Conservation (phyloP, 208 protist species). For the Acanthamoeba divionensis region DNA sequence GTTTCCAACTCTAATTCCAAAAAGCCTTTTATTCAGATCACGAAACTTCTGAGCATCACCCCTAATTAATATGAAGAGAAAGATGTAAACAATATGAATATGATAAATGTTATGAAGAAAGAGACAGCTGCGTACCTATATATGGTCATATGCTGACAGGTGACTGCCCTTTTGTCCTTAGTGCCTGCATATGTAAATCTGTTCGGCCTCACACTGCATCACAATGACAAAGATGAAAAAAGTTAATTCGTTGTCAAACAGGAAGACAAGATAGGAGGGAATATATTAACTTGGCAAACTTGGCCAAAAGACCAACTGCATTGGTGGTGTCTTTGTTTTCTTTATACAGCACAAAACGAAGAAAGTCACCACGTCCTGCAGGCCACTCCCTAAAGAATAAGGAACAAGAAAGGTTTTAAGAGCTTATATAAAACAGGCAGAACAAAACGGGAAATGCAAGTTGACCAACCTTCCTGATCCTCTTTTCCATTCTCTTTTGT, state of each 20-base stretch:
- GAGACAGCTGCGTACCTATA: neutral
- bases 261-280: neutral
- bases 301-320: neutral
- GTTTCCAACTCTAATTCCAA: conserved; percentile 28
- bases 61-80: neutral
- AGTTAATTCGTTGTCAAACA: neutral
- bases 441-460: no score
- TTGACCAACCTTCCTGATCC: no score
- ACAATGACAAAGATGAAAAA: neutral
- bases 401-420: no score
- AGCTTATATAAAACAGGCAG: no score
- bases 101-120: neutral
- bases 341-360: conserved; percentile 49
- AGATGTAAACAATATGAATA: neutral
- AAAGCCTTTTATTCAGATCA: neutral
- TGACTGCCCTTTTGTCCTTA: conserved; percentile 46
- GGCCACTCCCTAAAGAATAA: conserved; percentile 16
- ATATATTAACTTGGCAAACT: neutral
- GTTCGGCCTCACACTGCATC: neutral
- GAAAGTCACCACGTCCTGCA: neutral
- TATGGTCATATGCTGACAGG: conserved; percentile 3
- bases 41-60: neutral
- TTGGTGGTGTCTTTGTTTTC: conserved; percentile 52
- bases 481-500: neutral
- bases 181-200: conserved; percentile 11